Conservation (phyloP, 306 rosid genomes). For the Morella rubra region DNA sequence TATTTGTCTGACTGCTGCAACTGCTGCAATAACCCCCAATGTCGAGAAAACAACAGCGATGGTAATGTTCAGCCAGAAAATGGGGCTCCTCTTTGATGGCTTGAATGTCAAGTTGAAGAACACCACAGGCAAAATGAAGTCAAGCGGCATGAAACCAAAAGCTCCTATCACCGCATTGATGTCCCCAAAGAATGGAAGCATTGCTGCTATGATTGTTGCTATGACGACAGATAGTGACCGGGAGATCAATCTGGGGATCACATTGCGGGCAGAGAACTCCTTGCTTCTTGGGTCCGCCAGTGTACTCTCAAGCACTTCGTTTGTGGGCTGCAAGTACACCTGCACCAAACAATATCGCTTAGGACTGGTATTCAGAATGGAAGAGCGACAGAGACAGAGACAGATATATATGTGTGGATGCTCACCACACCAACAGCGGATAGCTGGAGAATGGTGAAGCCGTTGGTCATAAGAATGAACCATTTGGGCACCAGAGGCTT, state of each 20-base stretch:
- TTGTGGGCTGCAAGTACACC: constrained; percentile 80
- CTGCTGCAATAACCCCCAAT: constrained; percentile 54
- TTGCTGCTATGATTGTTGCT: constrained; percentile 61
- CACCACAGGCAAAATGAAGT: constrained; percentile 63
- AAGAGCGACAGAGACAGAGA: background rate
- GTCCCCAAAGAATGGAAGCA: constrained; percentile 90
- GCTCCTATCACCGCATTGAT: constrained; percentile 74
- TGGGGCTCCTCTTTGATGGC: constrained; percentile 54
- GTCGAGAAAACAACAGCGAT: constrained; percentile 54
- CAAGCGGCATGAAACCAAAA: constrained; percentile 82
- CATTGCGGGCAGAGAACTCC: constrained; percentile 56
- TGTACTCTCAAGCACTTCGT: constrained; percentile 62
- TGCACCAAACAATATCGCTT: constrained; percentile 10
- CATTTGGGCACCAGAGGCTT: constrained; percentile 59
- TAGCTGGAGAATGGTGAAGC: constrained; percentile 64
- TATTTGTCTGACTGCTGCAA: constrained; percentile 74
- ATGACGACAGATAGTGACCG: constrained; percentile 46
- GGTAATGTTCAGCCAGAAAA: constrained; percentile 55
- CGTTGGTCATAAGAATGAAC: constrained; percentile 64
- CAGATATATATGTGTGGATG: background rate
- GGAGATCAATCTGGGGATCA: constrained; percentile 58
- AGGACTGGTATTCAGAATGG: too few species aligned
- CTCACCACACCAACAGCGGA: constrained; percentile 75
- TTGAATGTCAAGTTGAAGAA: constrained; percentile 72
- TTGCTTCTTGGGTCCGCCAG: constrained; percentile 48